Conservation (phyloP, 345 rosid species). For the Corymbia maculata region DNA sequence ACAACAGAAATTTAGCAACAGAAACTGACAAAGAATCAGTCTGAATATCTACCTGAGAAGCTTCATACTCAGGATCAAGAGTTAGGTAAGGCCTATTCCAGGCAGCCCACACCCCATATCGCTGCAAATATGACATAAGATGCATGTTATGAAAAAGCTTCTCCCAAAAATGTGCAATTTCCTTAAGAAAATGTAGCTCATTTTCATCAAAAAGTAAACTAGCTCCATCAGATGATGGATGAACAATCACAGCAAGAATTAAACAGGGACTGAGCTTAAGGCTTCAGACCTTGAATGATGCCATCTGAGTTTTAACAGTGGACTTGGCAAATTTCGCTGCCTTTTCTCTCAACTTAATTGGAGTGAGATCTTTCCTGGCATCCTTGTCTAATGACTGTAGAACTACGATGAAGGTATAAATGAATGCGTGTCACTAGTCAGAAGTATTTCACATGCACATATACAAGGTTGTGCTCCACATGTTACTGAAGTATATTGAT, state of each 20-base stretch:
- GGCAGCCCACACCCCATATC: conserved; percentile 95
- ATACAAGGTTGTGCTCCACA: neutral
- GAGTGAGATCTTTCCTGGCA: conserved; percentile 78
- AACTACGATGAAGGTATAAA: conserved; percentile 47
- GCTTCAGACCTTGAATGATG: conserved; percentile 69
- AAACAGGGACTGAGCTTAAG: neutral
- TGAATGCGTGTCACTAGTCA: neutral
- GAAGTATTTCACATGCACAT: neutral
- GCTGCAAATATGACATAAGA: conserved; percentile 37
- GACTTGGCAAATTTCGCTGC: conserved; percentile 90
- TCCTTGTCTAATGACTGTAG: conserved; percentile 88
- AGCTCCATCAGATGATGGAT: neutral
- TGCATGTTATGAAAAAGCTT: neutral
- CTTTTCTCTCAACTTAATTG: conserved; percentile 78
- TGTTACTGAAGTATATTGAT: neutral
- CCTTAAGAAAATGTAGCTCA: neutral
- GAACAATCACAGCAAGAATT: neutral
- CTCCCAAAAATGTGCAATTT: neutral
- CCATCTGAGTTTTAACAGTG: conserved; percentile 92
- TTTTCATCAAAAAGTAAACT: neutral
- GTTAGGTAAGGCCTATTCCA: conserved; percentile 85
- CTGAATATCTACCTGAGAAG: conserved; percentile 61
- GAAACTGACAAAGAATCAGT: neutral
- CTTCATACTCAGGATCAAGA: conserved; percentile 93
- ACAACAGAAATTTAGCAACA: neutral